Base-by-base conservation (phyloP, 768 basidiomycete genomes). In the Collybiopsis confluens region DNA sequence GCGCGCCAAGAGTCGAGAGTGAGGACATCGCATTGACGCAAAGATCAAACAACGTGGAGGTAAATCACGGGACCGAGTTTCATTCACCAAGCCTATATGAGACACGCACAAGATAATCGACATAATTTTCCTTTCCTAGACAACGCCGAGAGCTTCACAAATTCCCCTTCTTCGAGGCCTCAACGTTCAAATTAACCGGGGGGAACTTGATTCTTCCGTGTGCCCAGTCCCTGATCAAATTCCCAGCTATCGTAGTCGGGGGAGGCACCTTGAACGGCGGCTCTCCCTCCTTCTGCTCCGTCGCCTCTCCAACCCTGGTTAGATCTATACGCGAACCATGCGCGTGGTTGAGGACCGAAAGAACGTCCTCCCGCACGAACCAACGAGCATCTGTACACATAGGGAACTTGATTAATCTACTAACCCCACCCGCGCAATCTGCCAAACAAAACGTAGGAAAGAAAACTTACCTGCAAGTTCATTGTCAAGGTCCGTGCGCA, bases 401-500 rank as follows among this genome's bases (percentile, higher is more conserved):
- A 15, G n/a, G 6, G 45, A 52, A n/a, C 16, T 36, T 35, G 36
- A 35, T 42, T 43, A 42, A n/a, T n/a, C n/a, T n/a, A n/a, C n/a
- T n/a, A n/a, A n/a, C n/a, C n/a, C n/a, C n/a, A n/a, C n/a, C n/a
- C n/a, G n/a, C 18, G 13, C 16, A 33, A 44, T 27, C 41, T 15
- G 33, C 26, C 2, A 49, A 23, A 41, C 11, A n/a, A n/a, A n/a
- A n/a, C 16, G 24, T 26, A n/a, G 16, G 11, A 33, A 33, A 33
- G 30, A 33, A 33, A 13, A 68, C 80, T 45, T 56, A 89, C 93
- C 92, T 63, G 86, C 85, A n/a, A 99, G 80, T 71, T 99, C 96
- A 60, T 96, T 96, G 64, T 98, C 96, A 2, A 99, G 79, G 65
- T 98, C 94, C 7, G 76, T 72, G 15, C 92, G 82, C 54, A 98